These are phyloP conservation scores for Kwoniella botswanensis DNA, from an alignment of 768 basidiomycete genomes.

Conservation along the genomic window DNA sequence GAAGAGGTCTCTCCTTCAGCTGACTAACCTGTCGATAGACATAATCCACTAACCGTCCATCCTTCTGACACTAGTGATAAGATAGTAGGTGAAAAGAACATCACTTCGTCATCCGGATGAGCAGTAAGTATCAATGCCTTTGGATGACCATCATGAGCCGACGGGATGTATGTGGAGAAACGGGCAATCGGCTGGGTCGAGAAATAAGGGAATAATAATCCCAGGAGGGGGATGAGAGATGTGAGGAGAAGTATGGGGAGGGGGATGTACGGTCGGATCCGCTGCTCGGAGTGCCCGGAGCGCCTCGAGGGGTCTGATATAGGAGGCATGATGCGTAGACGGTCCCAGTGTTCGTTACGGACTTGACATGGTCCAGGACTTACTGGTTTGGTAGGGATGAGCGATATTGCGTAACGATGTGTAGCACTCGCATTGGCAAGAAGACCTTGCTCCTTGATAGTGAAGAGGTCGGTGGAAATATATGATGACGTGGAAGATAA, in stretches of 20 bases:
- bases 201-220: constrained; percentile 6
- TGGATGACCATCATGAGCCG: not conserved
- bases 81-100: constrained; percentile 91
- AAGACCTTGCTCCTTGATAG: too few species aligned
- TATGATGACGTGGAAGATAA: constrained; percentile 17
- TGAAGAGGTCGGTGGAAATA: not conserved
- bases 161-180: not conserved
- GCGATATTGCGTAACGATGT: too few species aligned
- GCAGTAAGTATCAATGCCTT: constrained; percentile 71
- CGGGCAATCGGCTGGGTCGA: not conserved
- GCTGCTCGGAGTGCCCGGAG: not conserved
- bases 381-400: too few species aligned
- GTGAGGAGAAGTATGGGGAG: constrained; percentile 12
- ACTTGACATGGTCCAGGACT: too few species aligned
- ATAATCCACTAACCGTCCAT: constrained; percentile 67
- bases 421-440: too few species aligned
- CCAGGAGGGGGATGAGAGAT: constrained; percentile 8
- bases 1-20: too few species aligned
- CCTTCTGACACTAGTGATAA: constrained; percentile 62
- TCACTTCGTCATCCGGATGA: constrained; percentile 91
- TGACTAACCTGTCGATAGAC: constrained; percentile 68
- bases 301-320: not conserved
- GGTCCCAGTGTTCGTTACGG: too few species aligned
- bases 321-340: constrained; percentile 1
- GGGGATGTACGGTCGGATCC: too few species aligned